A percentile compares a stretch with the other conserved stretches of the same genome.
Conservation (phyloP, 75 land plant species). For the Picea glauca region DNA sequence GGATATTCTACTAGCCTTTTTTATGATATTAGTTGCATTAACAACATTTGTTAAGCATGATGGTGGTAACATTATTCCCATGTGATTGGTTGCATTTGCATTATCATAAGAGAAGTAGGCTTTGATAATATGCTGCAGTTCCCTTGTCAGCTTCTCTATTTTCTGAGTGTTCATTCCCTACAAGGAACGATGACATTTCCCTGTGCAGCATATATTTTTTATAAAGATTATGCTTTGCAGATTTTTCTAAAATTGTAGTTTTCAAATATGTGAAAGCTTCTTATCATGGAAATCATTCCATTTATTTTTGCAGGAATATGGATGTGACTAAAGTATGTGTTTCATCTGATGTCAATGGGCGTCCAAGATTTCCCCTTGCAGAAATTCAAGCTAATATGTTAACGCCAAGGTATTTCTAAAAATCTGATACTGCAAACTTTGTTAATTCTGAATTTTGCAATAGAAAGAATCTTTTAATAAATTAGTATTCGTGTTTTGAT, state of each 20-base stretch:
- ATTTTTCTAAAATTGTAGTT: background rate
- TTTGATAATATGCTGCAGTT: background rate
- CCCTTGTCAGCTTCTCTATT: background rate
- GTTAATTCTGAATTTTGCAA: background rate
- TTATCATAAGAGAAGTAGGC: background rate
- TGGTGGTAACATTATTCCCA: background rate
- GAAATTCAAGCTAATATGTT: slow-evolving; percentile 3
- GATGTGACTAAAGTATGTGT: background rate
- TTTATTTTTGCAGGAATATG: background rate
- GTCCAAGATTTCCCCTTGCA: slow-evolving; percentile 12
- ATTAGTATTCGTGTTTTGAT: too few species aligned
- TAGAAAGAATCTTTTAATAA: too few species aligned
- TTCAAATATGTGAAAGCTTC: background rate
- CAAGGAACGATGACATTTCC: background rate
- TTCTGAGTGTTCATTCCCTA: background rate
- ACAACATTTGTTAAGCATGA: background rate
- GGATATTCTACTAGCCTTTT: too few species aligned
- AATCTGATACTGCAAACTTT: slow-evolving; percentile 1
- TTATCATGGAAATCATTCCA: background rate
- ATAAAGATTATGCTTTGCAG: background rate
- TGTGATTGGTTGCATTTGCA: background rate
- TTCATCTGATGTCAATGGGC: background rate
- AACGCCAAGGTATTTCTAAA: background rate
- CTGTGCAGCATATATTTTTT: background rate
- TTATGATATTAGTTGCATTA: too few species aligned